Base-by-base conservation (phyloP, 169 alveolate species). In the Cryptosporidium xiaoi region DNA sequence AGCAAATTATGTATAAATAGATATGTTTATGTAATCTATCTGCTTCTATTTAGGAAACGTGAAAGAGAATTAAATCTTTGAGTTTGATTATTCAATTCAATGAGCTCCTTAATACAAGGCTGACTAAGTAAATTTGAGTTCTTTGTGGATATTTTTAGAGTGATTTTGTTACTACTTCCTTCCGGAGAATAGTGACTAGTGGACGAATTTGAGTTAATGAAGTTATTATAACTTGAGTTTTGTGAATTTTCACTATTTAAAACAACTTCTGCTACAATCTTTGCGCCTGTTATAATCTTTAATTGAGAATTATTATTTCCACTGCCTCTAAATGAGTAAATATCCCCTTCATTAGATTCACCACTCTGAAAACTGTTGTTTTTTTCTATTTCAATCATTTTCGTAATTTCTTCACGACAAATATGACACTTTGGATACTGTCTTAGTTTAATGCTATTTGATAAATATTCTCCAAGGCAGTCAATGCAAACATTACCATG, bases 351-450 rank as follows among this genome's bases (percentile, higher is more conserved):
- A 1, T 13, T 20, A n/a, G 12, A 53, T 27, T 6, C 44, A 44
- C 8, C 8, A 16, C 53, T 64, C 2, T 27, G 33, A 8, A 8
- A 40, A 40, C 48, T 0, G 48, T 40, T 40, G 56, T 44, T 50
- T 24, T 40, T 60, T 24, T 46, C 31, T 20, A 77, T 58, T 56
- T 62, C 65, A 16, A 77, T 34, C 46, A 77, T 62, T 48, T 40
- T 77, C 20, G 65, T 58, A 58, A 77, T 77, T 34, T 62, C 77
- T 44, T 77, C 87, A 2, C 87, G 56, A 8, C 87, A 77, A 29
- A 77, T 77, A 36, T 77, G 87, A 24, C 87, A 77, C 16, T 36
- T 77, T 12, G 87, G 87, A 36, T 77, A 71, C 24, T 77, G 87
- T 27, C 40, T 77, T 48, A 20, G 18, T 36, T 24, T 77, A 44